Percentiles rank a stretch among this genome's conserved stretches.
Evolutionary conservation across 2,329 filamentous ascomycete genomes (phyloP).

Genomic region (Talaromyces sp.): DNA sequence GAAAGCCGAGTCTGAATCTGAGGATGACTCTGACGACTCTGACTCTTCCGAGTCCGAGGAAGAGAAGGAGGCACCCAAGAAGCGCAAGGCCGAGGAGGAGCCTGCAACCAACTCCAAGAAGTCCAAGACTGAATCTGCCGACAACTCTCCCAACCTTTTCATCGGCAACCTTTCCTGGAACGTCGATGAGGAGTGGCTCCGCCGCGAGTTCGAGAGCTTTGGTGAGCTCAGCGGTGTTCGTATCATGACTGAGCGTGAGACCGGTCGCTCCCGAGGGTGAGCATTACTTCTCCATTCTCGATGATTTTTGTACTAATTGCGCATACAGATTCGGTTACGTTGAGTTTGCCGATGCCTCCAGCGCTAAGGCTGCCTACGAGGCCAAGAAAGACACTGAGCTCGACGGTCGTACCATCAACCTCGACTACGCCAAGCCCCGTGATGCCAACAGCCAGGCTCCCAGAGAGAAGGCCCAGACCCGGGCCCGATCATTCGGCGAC

Average conservation of each 20-base stretch:
- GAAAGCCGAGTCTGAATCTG: constrained; percentile 18
- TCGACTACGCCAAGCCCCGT: constrained; percentile 72
- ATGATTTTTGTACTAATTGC: neutral
- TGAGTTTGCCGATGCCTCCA: constrained; percentile 69
- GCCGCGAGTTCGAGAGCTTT: constrained; percentile 75
- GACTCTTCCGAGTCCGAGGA: constrained; percentile 20
- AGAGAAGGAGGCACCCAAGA: constrained; percentile 36
- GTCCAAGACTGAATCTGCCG: constrained; percentile 55
- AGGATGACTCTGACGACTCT: constrained; percentile 24
- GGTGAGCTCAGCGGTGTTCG: constrained; percentile 69
- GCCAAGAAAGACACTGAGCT: constrained; percentile 72
- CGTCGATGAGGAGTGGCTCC: constrained; percentile 77
- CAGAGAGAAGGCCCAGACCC: constrained; percentile 57
- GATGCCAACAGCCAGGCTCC: constrained; percentile 59
- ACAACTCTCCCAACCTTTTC: constrained; percentile 65
- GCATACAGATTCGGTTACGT: constrained; percentile 74
- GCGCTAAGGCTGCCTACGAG: constrained; percentile 68
- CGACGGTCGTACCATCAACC: constrained; percentile 70
- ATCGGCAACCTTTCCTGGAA: constrained; percentile 89
- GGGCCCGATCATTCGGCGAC: constrained; percentile 65
- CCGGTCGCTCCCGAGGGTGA: constrained; percentile 77
- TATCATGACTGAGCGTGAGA: constrained; percentile 78
- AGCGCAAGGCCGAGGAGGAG: constrained; percentile 51
- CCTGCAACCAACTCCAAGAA: constrained; percentile 52
- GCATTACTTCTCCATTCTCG: constrained; percentile 20